Conservation (phyloP, 2,329 filamentous ascomycete species). For the Ascochyta viciae-villosae region DNA sequence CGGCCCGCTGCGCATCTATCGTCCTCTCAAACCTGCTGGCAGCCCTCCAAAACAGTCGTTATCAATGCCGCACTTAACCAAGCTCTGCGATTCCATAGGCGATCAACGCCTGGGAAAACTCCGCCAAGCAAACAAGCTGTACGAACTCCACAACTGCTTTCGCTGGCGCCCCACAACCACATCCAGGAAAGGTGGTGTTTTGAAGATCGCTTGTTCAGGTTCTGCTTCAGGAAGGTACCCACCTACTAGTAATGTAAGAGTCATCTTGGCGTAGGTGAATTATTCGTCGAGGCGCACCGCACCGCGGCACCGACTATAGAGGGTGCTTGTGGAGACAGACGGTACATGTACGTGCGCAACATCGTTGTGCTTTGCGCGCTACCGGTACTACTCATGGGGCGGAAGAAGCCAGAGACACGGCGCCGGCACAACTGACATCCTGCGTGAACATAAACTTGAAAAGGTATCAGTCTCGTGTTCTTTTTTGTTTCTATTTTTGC, state of each 20-base stretch:
- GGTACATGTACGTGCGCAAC: constrained; percentile 1
- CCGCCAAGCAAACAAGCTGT: constrained; percentile 12
- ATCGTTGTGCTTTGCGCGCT: constrained; percentile 3
- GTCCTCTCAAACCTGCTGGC: constrained; percentile 10
- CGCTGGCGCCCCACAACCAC: constrained; percentile 3
- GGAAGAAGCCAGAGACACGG: constrained; percentile 1
- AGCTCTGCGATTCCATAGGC: constrained; percentile 7
- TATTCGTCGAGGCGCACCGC: constrained; percentile 1
- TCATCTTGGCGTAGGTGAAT: constrained; percentile 9
- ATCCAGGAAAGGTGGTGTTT: constrained; percentile 1
- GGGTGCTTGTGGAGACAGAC: not conserved
- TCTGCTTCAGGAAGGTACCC: constrained; percentile 1
- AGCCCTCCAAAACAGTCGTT: constrained; percentile 4
- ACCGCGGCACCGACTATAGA: not conserved
- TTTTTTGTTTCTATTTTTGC: constrained; percentile 8
- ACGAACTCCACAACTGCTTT: constrained; percentile 7
- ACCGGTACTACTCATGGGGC: not conserved
- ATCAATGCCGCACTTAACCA: not conserved
- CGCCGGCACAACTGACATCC: not conserved
- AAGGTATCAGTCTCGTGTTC: not conserved
- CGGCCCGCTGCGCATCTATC: constrained; percentile 10
- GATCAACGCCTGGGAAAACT: constrained; percentile 8
- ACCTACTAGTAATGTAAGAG: constrained; percentile 10
- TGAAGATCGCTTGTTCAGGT: constrained; percentile 5
- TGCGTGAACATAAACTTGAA: not conserved